These are phyloP conservation scores for Albugo candida DNA, from an alignment of 352 stramenopile genomes.

Conservation along the genomic window DNA sequence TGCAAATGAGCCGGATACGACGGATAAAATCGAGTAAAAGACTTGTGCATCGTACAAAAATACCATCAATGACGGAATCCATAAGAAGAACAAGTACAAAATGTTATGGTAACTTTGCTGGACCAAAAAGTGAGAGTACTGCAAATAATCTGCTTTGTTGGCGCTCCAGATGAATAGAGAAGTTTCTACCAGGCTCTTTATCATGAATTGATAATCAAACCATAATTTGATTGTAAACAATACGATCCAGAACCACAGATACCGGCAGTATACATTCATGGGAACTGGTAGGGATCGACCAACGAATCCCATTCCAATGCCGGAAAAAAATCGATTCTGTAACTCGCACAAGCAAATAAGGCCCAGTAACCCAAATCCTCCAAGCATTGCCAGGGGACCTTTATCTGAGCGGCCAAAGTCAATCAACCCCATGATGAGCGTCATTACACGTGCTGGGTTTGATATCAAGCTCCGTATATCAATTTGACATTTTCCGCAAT, in stretches of 20 bases:
- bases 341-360: conserved; percentile 9
- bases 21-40: conserved; percentile 63
- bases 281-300: conserved; percentile 55
- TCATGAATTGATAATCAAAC: conserved; percentile 76
- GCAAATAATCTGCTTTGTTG: conserved; percentile 40
- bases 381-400: conserved; percentile 37
- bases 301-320: conserved; percentile 45
- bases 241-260: conserved; percentile 68
- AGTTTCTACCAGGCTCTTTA: conserved; percentile 70
- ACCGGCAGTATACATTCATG: conserved; percentile 43
- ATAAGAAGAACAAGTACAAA: conserved; percentile 65
- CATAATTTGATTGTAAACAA: conserved; percentile 53
- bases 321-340: conserved; percentile 6
- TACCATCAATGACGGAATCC: conserved; percentile 63
- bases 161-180: conserved; percentile 75
- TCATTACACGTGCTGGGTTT: conserved; percentile 32
- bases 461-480: conserved; percentile 41
- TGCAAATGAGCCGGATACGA: conserved; percentile 59
- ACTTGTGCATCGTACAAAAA: conserved; percentile 79
- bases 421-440: conserved; percentile 31
- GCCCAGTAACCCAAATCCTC: conserved; percentile 11
- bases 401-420: conserved; percentile 27
- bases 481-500: conserved; percentile 56
- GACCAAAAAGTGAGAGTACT: conserved; percentile 71
- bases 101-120: conserved; percentile 74